phyloP scores from a whole-genome alignment of 345 rosid genomes.

The Corchorus capsularis region DNA sequence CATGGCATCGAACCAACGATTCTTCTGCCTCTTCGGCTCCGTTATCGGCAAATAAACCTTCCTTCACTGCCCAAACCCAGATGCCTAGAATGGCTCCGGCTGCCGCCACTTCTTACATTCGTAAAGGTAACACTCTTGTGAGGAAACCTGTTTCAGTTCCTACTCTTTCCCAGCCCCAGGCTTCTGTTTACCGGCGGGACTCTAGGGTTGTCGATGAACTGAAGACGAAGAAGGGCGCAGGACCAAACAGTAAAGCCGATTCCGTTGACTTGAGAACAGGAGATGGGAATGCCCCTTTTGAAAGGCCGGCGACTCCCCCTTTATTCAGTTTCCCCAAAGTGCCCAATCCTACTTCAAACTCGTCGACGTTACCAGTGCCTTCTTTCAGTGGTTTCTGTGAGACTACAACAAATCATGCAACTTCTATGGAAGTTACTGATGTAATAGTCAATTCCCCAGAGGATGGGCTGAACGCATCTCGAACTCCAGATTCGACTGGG shows the following conservation, averaged over 20 bases:
- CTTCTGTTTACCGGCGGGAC: conserved; percentile 43
- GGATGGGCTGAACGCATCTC: conserved; percentile 43
- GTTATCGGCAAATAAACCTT: conserved; percentile 44
- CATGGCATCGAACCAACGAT: conserved; percentile 70
- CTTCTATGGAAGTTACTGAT: conserved; percentile 42
- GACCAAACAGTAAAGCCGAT: conserved; percentile 42
- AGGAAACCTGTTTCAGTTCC: conserved; percentile 55
- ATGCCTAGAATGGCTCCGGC: conserved; percentile 32
- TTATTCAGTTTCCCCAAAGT: conserved; percentile 41
- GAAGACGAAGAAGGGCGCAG: conserved; percentile 43
- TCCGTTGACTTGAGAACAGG: conserved; percentile 38
- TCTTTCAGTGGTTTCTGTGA: conserved; percentile 38
- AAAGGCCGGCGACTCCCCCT: conserved; percentile 60
- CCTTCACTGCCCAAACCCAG: conserved; percentile 38
- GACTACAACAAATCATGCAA: conserved; percentile 41
- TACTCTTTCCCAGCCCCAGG: conserved; percentile 32
- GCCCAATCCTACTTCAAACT: conserved; percentile 35
- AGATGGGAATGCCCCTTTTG: conserved; percentile 40
- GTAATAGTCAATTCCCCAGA: conserved; percentile 34
- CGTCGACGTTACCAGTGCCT: conserved; percentile 49
- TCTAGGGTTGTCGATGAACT: conserved; percentile 41
- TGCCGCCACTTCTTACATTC: conserved; percentile 58
- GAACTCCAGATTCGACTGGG: conserved; percentile 40
- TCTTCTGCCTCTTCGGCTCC: conserved; percentile 29
- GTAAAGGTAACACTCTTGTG: conserved; percentile 95